phyloP scores from a whole-genome alignment of 2,329 filamentous ascomycete genomes.

The Orbilia blumenaviensis region DNA sequence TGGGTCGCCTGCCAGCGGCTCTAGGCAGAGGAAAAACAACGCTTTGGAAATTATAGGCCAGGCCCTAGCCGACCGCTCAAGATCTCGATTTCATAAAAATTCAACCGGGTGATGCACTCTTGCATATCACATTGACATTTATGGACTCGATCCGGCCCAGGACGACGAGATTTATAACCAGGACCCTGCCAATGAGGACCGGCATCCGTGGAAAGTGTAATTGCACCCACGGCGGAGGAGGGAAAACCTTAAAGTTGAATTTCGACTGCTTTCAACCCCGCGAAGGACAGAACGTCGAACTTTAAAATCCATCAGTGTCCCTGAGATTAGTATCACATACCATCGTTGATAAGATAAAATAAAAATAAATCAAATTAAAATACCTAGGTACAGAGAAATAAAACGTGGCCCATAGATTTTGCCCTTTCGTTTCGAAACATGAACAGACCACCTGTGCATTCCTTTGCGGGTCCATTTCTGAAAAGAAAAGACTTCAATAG shows the following conservation, averaged over 20 bases:
- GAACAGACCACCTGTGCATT: neutral
- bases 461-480: neutral
- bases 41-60: conserved; percentile 42
- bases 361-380: too few species aligned
- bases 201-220: conserved; percentile 3
- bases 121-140: conserved; percentile 2
- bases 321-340: too few species aligned
- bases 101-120: conserved; percentile 25
- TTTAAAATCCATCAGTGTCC: neutral
- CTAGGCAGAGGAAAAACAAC: conserved; percentile 17
- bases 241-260: conserved; percentile 15
- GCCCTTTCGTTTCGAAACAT: neutral
- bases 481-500: neutral
- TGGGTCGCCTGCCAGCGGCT: conserved; percentile 10
- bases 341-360: too few species aligned
- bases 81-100: conserved; percentile 36
- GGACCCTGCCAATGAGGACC: neutral
- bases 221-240: conserved; percentile 16
- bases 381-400: too few species aligned
- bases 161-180: conserved; percentile 6
- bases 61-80: conserved; percentile 28
- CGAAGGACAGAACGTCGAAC: neutral
- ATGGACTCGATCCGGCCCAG: neutral
- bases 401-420: conserved; percentile 23
- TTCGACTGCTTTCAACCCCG: conserved; percentile 11